Evolutionary conservation across 352 stramenopile species (phyloP).

Genomic region (Pythium periplocum): DNA sequence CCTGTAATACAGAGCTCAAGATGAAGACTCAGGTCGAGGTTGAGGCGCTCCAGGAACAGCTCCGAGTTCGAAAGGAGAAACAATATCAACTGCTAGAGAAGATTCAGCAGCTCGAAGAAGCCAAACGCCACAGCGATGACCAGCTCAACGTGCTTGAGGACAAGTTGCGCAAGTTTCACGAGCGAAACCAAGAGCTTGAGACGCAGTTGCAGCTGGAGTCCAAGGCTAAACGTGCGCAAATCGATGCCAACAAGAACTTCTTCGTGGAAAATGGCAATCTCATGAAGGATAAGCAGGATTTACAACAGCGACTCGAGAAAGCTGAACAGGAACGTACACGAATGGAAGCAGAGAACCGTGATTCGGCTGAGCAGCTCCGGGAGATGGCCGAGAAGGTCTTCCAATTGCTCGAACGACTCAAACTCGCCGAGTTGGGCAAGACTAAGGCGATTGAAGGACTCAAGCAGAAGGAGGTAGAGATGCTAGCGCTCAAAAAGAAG

Average conservation of each 20-base stretch:
- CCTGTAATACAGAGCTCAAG: slow-evolving; percentile 90
- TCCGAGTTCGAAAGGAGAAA: slow-evolving; percentile 95
- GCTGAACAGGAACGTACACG: slow-evolving; percentile 90
- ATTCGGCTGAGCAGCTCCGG: slow-evolving; percentile 92
- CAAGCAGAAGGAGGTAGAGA: slow-evolving; percentile 93
- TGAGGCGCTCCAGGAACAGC: slow-evolving; percentile 93
- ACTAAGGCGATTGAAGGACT: slow-evolving; percentile 94
- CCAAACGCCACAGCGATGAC: slow-evolving; percentile 91
- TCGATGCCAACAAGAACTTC: slow-evolving; percentile 92
- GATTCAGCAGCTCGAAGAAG: slow-evolving; percentile 92
- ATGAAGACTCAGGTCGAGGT: slow-evolving; percentile 96
- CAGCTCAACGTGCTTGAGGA: slow-evolving; percentile 88
- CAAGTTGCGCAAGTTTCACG: slow-evolving; percentile 83
- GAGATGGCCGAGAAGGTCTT: slow-evolving; percentile 98
- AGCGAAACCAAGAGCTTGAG: slow-evolving; percentile 90
- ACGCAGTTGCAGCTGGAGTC: slow-evolving; percentile 93
- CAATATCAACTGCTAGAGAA: slow-evolving; percentile 97
- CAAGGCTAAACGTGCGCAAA: slow-evolving; percentile 87
- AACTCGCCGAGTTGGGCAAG: slow-evolving; percentile 94
- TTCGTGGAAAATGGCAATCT: slow-evolving; percentile 81
- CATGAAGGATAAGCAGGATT: slow-evolving; percentile 62
- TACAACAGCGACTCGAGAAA: slow-evolving; percentile 85
- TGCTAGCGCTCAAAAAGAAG: slow-evolving; percentile 94
- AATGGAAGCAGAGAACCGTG: slow-evolving; percentile 94
- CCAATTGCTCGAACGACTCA: slow-evolving; percentile 93